Base-by-base conservation (phyloP, 768 basidiomycete species). In the Pulveroboletus sp. region DNA sequence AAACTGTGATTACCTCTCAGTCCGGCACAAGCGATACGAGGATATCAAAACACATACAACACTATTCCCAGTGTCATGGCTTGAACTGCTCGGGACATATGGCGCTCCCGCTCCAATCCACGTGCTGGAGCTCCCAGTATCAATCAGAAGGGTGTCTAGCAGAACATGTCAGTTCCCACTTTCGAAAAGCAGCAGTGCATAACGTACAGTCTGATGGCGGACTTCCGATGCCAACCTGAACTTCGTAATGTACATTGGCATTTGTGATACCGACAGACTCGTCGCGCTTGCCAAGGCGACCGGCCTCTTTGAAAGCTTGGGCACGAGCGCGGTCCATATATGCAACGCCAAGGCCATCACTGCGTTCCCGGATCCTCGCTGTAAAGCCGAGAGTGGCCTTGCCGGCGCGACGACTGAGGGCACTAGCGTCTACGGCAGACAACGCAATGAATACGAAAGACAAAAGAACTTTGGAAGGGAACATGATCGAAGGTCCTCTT, bases 71-170 rank as follows among this genome's bases (percentile, higher is more conserved):
- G 60, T 63, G 50, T 48, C 32, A 19, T 36, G 11, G 11, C 55
- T 55, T 4, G 51, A 43, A 27, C 27, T 45, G 3, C 57, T 57
- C 12, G 31, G 45, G 21, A 20, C 20, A 39, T 62, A 65, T 34
- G 45, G 5, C 8, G 23, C 17, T n/a, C 32, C 45, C 17, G 60
- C 59, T 23, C 65, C 65, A 21, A 66, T 37, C 58, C 58, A 66
- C 5, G 62, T 65, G 46, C 64, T 66, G 29, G 62, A 60, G 37
- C 62, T 64, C 16, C 65, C 65, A 12, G 65, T 65, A 47, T 66
- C 65, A 36, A 66, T 52, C 11, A 66, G 16, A 14, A 66, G 56
- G 16, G 54, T 50, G 32, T 62, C 68, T 68, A 16, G 7, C n/a
- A n/a, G 19, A 25, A 6, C 21, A 3, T n/a, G 2, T 49, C 19